Evolutionary conservation across 2,329 filamentous ascomycete genomes (phyloP), one percentile per base, ranked within the genome.

Genomic region (Colletotrichum phormii): DNA sequence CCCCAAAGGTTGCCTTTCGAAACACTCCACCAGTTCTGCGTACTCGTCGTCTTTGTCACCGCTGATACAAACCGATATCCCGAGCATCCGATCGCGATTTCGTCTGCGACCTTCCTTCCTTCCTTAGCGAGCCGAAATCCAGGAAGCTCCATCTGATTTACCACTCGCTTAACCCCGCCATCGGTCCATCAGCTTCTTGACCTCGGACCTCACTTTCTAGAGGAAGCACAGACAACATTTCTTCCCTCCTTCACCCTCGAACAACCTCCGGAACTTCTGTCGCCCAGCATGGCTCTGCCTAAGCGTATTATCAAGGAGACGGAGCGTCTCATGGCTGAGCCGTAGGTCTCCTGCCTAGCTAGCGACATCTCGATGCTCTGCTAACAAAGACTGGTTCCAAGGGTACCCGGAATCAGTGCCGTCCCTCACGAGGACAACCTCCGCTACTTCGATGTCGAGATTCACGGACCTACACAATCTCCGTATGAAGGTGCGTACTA

Each of bases 261-360:
- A 35, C 18, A 53, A 42, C 26, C 22, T 31, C 58, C 22, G 46
- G 8, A 26, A 12, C 54, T 15, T 12, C 46, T 13, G 46, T 64
- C 35, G 70, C 70, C 55, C 71, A 73, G 2, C 55, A 91, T 91
- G 94, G 92, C 95, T 75, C 88, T 99, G 76, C 96, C 97, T 37
- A 99, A 99, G 89, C 90, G 97, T 81, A 99, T 99, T 80, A 90
- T 98, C 81, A 99, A 99, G 86, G 97, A 99, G 90, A 99, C 97
- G 24, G 96, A 99, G 86, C 92, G 97, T 80, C 90, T 99, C 77
- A 95, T 97, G 91, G 94, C 94, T 75, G 97, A 99, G 85, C 97
- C 97, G 95, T 98, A 89, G 84, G 94, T 65, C 9, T 29, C 24
- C 24, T 15, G 62, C n/a, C 57, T n/a, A 37, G 51, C 57, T 12